Evolutionary conservation across 2,329 filamentous ascomycete species (phyloP).

Genomic region (Ascomycota sp.): DNA sequence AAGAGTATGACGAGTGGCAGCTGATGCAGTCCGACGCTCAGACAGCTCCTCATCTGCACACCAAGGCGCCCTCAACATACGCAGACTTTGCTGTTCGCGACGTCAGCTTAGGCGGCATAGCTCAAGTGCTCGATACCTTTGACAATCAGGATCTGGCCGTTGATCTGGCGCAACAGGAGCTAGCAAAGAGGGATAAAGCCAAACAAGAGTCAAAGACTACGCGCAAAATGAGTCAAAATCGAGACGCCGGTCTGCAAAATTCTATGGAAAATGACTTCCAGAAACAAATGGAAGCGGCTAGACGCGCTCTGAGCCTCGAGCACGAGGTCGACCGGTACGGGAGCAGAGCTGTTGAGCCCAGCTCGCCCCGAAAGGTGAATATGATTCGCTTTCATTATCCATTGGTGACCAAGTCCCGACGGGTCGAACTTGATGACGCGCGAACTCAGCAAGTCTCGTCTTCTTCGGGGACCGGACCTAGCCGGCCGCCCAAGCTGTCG

Average conservation of each 20-base stretch:
- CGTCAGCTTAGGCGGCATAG: constrained; percentile 35
- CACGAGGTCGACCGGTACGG: constrained; percentile 7
- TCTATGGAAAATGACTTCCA: constrained; percentile 23
- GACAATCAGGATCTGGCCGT: constrained; percentile 61
- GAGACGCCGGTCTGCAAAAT: neutral
- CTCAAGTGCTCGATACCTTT: constrained; percentile 44
- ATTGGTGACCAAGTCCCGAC: constrained; percentile 29
- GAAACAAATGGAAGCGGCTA: constrained; percentile 31
- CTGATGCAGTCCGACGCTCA: constrained; percentile 21
- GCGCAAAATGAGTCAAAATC: neutral
- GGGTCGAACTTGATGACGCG: constrained; percentile 21
- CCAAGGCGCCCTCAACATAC: constrained; percentile 14
- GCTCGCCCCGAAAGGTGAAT: constrained; percentile 7
- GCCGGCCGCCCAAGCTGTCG: constrained; percentile 12
- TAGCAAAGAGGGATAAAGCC: constrained; percentile 43
- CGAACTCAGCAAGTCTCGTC: constrained; percentile 3
- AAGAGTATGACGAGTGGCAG: constrained; percentile 47
- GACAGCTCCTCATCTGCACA: constrained; percentile 3
- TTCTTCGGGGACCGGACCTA: constrained; percentile 10
- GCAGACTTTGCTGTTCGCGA: constrained; percentile 33
- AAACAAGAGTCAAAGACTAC: constrained; percentile 23
- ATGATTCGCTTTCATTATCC: constrained; percentile 31
- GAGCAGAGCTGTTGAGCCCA: constrained; percentile 4
- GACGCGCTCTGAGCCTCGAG: constrained; percentile 20
- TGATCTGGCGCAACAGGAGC: constrained; percentile 52